Percentiles rank a stretch among this genome's conserved stretches.
Evolutionary conservation across 2,329 filamentous ascomycete species (phyloP).

Genomic region (Aspergillus aculeatus): DNA sequence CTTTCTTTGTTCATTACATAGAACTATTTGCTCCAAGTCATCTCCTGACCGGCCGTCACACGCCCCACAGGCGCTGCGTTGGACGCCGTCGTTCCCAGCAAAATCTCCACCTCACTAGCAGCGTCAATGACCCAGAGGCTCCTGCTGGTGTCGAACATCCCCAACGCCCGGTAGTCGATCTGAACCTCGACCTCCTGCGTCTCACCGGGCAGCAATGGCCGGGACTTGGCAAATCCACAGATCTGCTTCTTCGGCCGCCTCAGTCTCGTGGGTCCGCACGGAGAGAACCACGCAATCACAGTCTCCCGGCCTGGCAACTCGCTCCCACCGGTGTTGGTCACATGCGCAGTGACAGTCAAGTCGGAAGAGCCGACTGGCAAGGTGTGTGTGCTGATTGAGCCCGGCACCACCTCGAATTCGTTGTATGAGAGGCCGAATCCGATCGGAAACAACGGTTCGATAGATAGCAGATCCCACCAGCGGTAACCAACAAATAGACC

Average conservation of each 20-base stretch:
- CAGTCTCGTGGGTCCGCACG: not conserved
- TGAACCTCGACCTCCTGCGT: not conserved
- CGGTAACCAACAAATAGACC: slow-evolving; percentile 4
- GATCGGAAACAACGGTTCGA: not conserved
- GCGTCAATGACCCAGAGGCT: not conserved
- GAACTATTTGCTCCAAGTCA: too few relatives aligned
- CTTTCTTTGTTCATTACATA: too few relatives aligned
- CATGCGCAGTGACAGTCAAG: not conserved
- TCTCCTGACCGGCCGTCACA: not conserved
- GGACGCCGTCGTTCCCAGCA: slow-evolving; percentile 1
- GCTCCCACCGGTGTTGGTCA: not conserved
- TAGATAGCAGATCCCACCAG: slow-evolving; percentile 3
- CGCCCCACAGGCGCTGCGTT: not conserved
- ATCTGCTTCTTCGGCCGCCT: slow-evolving; percentile 2
- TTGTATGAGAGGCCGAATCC: slow-evolving; percentile 5
- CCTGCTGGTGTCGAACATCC: not conserved
- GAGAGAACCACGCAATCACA: not conserved
- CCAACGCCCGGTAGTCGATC: not conserved
- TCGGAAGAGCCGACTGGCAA: too few relatives aligned
- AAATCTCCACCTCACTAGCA: slow-evolving; percentile 1
- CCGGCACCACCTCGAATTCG: not conserved
- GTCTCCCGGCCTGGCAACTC: not conserved
- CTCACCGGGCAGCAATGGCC: not conserved
- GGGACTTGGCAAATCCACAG: slow-evolving; percentile 1
- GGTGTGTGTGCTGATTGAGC: too few relatives aligned